Conservation (phyloP, 2,329 filamentous ascomycete species). For the Colletotrichum sp. region DNA sequence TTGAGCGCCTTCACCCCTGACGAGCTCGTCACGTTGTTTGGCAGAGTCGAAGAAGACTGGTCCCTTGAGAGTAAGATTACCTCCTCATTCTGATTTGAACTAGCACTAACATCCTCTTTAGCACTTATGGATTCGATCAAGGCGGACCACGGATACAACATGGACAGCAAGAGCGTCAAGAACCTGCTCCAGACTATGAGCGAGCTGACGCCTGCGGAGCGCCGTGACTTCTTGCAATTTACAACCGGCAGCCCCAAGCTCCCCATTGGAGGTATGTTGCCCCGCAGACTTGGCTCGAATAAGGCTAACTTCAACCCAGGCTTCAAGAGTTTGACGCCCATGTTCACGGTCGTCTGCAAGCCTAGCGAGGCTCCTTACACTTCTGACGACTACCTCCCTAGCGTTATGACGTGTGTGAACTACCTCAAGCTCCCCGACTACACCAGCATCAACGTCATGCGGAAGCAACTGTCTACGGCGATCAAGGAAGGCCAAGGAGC, state of each 20-base stretch:
- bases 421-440: conserved; percentile 98
- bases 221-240: conserved; percentile 95
- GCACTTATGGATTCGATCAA: conserved; percentile 98
- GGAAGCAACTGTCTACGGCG: conserved; percentile 79
- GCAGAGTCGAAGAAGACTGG: conserved; percentile 94
- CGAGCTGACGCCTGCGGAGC: conserved; percentile 74
- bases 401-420: conserved; percentile 99
- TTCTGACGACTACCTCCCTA: conserved; percentile 97
- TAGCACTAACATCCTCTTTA: conserved; percentile 40
- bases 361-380: conserved; percentile 94
- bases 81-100: background rate
- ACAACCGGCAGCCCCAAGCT: conserved; percentile 98
- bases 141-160: conserved; percentile 97
- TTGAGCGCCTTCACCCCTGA: conserved; percentile 93
- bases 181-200: conserved; percentile 96
- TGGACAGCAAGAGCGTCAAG: conserved; percentile 95
- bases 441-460: conserved; percentile 77
- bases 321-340: conserved; percentile 95
- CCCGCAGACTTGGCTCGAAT: background rate
- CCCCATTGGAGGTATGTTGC: conserved; percentile 86
- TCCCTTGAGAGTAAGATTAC: conserved; percentile 83
- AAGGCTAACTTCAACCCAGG: conserved; percentile 56
- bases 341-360: conserved; percentile 99
- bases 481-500: conserved; percentile 96
- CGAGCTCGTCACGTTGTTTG: conserved; percentile 94